These are phyloP conservation scores for Colletotrichum endophyticum DNA, from an alignment of 2,329 filamentous ascomycete genomes.

Conservation along the genomic window DNA sequence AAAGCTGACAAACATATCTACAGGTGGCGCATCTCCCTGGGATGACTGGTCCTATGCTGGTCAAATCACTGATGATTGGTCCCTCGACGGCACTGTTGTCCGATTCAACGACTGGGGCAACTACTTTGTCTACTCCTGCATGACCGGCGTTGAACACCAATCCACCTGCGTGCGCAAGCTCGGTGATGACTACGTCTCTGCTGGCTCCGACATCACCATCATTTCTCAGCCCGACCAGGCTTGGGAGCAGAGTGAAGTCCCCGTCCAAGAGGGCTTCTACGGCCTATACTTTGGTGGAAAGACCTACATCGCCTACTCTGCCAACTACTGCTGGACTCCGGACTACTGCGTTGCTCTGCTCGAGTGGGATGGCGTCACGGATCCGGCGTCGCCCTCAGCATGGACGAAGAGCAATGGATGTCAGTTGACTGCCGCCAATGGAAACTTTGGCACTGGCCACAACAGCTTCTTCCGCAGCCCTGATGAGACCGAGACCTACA, in stretches of 20 bases:
- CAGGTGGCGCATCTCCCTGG: constrained; percentile 57
- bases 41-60: constrained; percentile 54
- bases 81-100: constrained; percentile 59
- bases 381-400: constrained; percentile 45
- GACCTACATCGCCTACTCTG: constrained; percentile 59
- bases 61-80: constrained; percentile 52
- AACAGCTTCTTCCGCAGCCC: constrained; percentile 65
- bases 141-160: constrained; percentile 43
- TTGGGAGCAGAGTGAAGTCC: constrained; percentile 54
- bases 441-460: constrained; percentile 62
- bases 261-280: constrained; percentile 61
- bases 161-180: constrained; percentile 43
- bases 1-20: neutral
- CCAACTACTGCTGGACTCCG: constrained; percentile 61
- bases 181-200: constrained; percentile 42
- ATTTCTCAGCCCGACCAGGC: constrained; percentile 54
- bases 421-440: constrained; percentile 56
- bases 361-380: constrained; percentile 54
- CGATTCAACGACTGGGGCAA: constrained; percentile 49
- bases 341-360: constrained; percentile 59
- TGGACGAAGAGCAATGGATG: constrained; percentile 59
- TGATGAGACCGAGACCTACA: constrained; percentile 58
- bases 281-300: constrained; percentile 58
- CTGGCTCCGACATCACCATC: constrained; percentile 48
- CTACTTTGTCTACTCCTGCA: constrained; percentile 62